phyloP scores from a whole-genome alignment of 2,329 filamentous ascomycete genomes.

The Fusarium coffeatum region DNA sequence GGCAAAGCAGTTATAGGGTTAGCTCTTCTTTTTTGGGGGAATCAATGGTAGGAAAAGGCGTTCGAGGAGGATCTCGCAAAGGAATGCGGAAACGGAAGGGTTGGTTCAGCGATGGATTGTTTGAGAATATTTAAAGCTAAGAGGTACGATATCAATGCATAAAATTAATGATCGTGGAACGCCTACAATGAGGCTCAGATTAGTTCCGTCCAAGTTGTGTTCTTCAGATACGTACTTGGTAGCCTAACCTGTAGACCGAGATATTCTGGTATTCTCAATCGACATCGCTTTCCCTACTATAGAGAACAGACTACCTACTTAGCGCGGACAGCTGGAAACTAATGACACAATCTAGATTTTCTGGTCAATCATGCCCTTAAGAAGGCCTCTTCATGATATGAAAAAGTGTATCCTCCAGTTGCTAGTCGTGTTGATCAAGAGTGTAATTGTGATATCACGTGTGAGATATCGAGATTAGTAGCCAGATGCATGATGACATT shows the following conservation, averaged over 20 bases:
- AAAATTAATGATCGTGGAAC: constrained; percentile 26
- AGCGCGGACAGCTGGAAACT: neutral
- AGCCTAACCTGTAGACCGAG: neutral
- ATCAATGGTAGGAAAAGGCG: constrained; percentile 39
- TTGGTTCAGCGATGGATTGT: constrained; percentile 25
- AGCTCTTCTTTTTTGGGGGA: constrained; percentile 14
- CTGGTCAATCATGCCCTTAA: neutral
- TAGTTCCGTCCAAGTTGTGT: neutral
- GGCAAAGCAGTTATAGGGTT: constrained; percentile 26
- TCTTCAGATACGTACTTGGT: neutral
- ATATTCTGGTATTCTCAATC: neutral
- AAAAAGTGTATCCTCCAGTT: constrained; percentile 1
- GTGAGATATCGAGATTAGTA: constrained; percentile 5
- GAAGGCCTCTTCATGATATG: constrained; percentile 8
- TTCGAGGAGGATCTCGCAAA: constrained; percentile 23
- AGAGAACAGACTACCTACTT: neutral
- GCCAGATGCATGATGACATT: constrained; percentile 36
- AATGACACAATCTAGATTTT: neutral
- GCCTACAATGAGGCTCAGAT: neutral
- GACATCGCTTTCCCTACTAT: neutral
- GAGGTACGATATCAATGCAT: constrained; percentile 43
- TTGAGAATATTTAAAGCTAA: constrained; percentile 11
- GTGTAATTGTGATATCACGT: constrained; percentile 32
- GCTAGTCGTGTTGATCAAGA: constrained; percentile 9
- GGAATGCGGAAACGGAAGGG: constrained; percentile 14